phyloP scores from a whole-genome alignment of 2,329 filamentous ascomycete genomes.

The Fusarium cyanostomum region DNA sequence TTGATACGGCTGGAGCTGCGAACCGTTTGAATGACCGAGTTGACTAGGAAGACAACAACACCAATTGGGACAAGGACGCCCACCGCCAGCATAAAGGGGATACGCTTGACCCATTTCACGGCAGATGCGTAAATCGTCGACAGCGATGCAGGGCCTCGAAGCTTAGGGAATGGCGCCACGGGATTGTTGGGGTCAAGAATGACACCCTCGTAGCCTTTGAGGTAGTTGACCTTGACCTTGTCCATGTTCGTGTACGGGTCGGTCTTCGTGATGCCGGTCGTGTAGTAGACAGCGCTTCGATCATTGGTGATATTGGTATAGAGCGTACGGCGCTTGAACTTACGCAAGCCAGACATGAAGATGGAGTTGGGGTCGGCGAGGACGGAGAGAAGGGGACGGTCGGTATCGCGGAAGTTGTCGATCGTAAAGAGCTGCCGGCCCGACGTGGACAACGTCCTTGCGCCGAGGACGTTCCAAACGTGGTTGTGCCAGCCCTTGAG shows the following conservation, averaged over 20 bases:
- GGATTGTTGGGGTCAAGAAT: conserved; percentile 76
- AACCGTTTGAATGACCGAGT: conserved; percentile 79
- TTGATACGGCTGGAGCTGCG: conserved; percentile 78
- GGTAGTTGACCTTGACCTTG: conserved; percentile 75
- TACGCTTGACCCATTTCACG: conserved; percentile 55
- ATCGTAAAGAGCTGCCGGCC: conserved; percentile 89
- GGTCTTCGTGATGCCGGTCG: conserved; percentile 77
- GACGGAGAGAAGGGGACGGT: conserved; percentile 80
- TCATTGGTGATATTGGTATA: conserved; percentile 93
- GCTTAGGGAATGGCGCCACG: conserved; percentile 58
- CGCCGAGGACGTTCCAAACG: conserved; percentile 85
- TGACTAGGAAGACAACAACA: conserved; percentile 75
- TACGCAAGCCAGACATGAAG: conserved; percentile 81
- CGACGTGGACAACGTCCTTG: conserved; percentile 81
- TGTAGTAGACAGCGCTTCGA: conserved; percentile 82
- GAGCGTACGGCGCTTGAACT: conserved; percentile 78
- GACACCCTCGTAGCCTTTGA: conserved; percentile 77
- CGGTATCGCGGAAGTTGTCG: conserved; percentile 85
- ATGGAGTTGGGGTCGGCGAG: conserved; percentile 85
- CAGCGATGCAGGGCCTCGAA: conserved; percentile 41
- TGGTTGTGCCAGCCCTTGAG: conserved; percentile 71
- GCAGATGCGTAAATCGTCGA: conserved; percentile 47
- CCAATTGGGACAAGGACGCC: conserved; percentile 78
- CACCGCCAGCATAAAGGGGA: conserved; percentile 73
- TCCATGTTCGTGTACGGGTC: conserved; percentile 80